Evolutionary conservation across 768 basidiomycete species (phyloP), one percentile per base, ranked within the genome.

Genomic region (Leccinum disarticulatum): DNA sequence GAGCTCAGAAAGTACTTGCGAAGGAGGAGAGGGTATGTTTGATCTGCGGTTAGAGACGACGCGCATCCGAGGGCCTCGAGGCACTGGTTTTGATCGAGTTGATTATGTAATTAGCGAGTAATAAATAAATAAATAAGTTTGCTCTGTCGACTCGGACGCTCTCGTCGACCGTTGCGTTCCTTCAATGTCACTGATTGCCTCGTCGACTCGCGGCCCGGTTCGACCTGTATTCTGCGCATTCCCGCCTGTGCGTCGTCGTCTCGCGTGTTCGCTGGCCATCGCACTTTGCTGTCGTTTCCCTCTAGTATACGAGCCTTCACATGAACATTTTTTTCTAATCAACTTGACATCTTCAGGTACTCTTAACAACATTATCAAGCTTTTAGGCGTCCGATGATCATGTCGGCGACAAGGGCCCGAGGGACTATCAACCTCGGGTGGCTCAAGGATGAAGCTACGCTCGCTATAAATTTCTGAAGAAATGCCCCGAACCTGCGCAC

Each of bases 61-160:
- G 4, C 52, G 27, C 31, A 61, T 70, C 54, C 64, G 68, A 10
- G 31, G 43, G 7, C 68, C 68, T 28, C 48, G 56, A 14, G 53
- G 7, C 25, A 58, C 4, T 25, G 54, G 27, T 7, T 14, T 15
- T 38, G 15, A n/a, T 25, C 3, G 25, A 25, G 25, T 25, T 25
- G 25, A 25, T 25, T 25, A 25, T 25, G 25, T 25, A 25, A 25
- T 25, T 25, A 25, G 25, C 25, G 25, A 25, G 25, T 25, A 25
- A 25, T 25, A 25, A 25, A 25, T 25, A 25, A 25, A 25, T 25
- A 25, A 25, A 25, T 25, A 3, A 1, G 25, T 25, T 25, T 25
- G 25, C 25, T 25, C 25, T 25, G 3, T 3, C 3, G 25, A 25
- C 25, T 1, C n/a, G n/a, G n/a, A n/a, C n/a, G n/a, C n/a, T 25